These are phyloP conservation scores for Shiraia sp. DNA, from an alignment of 2,329 filamentous ascomycete genomes.

Conservation along the genomic window DNA sequence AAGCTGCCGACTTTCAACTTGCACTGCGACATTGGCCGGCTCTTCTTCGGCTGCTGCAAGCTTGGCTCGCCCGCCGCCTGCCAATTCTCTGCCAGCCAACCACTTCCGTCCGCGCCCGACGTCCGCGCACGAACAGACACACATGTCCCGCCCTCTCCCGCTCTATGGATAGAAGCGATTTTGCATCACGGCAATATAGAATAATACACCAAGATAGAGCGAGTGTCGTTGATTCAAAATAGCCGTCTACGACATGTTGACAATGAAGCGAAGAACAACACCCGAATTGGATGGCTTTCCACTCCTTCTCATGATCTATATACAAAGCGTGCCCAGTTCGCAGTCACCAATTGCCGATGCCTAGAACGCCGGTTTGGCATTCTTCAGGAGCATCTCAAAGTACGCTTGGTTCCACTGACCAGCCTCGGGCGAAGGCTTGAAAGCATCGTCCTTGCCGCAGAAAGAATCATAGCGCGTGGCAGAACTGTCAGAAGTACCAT, in stretches of 20 bases:
- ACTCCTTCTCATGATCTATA: too few species aligned
- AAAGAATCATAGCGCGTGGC: conserved; percentile 59
- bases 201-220: too few species aligned
- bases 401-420: conserved; percentile 66
- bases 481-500: conserved; percentile 49
- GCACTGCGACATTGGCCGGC: not conserved
- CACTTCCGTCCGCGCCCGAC: too few species aligned
- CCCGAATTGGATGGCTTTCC: too few species aligned
- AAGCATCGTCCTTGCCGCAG: conserved; percentile 60
- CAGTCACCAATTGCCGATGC: not conserved
- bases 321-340: conserved; percentile 5
- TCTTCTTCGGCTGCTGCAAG: not conserved
- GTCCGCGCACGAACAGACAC: too few species aligned
- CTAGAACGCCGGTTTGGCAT: conserved; percentile 45
- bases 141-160: too few species aligned
- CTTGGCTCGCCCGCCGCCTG: too few species aligned
- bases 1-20: too few species aligned
- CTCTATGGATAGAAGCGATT: too few species aligned
- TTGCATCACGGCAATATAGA: too few species aligned
- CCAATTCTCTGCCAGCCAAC: too few species aligned
- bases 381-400: conserved; percentile 43
- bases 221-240: conserved; percentile 1
- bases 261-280: conserved; percentile 11
- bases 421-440: conserved; percentile 70
- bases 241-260: not conserved